These are phyloP conservation scores for Acer campestre DNA, from an alignment of 345 rosid genomes.

Conservation along the genomic window DNA sequence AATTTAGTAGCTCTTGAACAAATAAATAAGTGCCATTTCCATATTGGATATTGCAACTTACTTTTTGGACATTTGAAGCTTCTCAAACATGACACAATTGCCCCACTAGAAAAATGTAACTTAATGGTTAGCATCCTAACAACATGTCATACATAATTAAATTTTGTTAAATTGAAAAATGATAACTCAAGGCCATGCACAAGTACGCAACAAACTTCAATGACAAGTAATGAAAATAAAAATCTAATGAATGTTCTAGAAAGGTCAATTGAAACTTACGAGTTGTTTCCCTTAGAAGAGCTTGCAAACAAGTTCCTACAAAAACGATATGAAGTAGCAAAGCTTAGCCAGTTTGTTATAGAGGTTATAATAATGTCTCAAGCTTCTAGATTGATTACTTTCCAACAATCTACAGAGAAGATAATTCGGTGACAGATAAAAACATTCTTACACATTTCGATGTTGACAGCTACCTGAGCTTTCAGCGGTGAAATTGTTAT, in stretches of 20 bases:
- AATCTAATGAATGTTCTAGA: background rate
- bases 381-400: background rate
- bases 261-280: slow-evolving; percentile 23
- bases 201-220: background rate
- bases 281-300: slow-evolving; percentile 23
- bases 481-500: slow-evolving; percentile 28
- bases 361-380: background rate
- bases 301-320: slow-evolving; percentile 47
- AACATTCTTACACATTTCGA: slow-evolving; percentile 25
- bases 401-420: background rate
- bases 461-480: slow-evolving; percentile 14
- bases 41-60: slow-evolving; percentile 22
- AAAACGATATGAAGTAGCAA: background rate
- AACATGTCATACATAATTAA: background rate
- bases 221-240: background rate
- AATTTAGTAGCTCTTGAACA: background rate
- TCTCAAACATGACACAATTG: slow-evolving; percentile 25
- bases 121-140: background rate
- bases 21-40: background rate
- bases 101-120: slow-evolving; percentile 10
- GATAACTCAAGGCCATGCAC: background rate
- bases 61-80: slow-evolving; percentile 22
- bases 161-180: background rate
- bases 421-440: background rate
- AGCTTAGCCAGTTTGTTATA: background rate